These are phyloP conservation scores for Hypomyces rosellus DNA, from an alignment of 2,329 filamentous ascomycete species.

Conservation along the genomic window DNA sequence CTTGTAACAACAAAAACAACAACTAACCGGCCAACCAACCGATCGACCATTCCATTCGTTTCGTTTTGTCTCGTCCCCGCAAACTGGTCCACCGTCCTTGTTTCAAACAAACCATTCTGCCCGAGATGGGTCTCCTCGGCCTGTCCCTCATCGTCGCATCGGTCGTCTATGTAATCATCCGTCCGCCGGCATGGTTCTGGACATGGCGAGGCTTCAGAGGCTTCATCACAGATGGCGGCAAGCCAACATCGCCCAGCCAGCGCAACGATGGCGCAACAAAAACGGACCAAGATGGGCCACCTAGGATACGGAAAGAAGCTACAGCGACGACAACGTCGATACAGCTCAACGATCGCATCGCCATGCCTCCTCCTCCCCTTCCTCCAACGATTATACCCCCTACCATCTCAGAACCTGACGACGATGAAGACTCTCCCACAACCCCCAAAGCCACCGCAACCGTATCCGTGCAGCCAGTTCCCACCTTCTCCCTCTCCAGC, in stretches of 20 bases:
- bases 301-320: slow-evolving; percentile 1
- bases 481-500: slow-evolving; percentile 38
- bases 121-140: slow-evolving; percentile 49
- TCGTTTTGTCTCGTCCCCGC: neutral
- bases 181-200: slow-evolving; percentile 43
- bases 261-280: neutral
- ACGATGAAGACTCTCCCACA: slow-evolving; percentile 34
- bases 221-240: slow-evolving; percentile 7
- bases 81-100: too few species aligned
- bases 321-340: neutral
- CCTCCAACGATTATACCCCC: slow-evolving; percentile 23
- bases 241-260: neutral
- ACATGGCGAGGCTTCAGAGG: slow-evolving; percentile 14
- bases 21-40: too few species aligned
- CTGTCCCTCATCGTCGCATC: slow-evolving; percentile 58
- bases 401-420: slow-evolving; percentile 17
- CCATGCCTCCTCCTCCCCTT: slow-evolving; percentile 25
- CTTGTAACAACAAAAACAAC: neutral
- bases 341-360: too few species aligned
- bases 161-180: slow-evolving; percentile 50
- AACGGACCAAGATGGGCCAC: neutral
- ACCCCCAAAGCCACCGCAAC: slow-evolving; percentile 44
- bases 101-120: neutral
- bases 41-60: too few species aligned
- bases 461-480: slow-evolving; percentile 27